Evolutionary conservation across 306 rosid genomes (phyloP).

Genomic region (Dryas octopetala): DNA sequence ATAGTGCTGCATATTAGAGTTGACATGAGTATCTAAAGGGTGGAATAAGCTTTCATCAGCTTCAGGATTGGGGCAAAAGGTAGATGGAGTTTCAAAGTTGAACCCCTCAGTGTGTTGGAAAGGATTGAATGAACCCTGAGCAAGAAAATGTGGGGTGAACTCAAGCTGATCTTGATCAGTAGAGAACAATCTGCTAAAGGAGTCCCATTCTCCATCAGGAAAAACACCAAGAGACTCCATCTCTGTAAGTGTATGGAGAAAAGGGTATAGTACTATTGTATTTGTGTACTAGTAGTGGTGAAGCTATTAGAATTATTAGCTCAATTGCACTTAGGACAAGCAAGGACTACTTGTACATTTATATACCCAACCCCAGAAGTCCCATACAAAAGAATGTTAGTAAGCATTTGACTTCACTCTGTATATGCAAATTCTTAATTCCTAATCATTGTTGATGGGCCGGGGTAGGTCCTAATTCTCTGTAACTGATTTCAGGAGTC

Average conservation of each 20-base stretch:
- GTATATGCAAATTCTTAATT: constrained; percentile 28
- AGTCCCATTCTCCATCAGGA: constrained; percentile 72
- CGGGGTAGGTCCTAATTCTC: constrained; percentile 46
- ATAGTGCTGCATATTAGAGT: constrained; percentile 45
- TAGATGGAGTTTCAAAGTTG: constrained; percentile 31
- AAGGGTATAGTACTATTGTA: constrained; percentile 3
- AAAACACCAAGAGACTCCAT: constrained; percentile 74
- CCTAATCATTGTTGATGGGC: constrained; percentile 42
- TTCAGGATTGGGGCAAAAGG: constrained; percentile 26
- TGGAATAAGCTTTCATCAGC: constrained; percentile 40
- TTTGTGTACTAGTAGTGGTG: constrained; percentile 9
- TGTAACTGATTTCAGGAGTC: constrained; percentile 64
- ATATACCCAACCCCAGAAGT: constrained; percentile 29
- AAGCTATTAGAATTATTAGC: constrained; percentile 19
- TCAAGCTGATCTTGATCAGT: constrained; percentile 37
- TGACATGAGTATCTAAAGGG: constrained; percentile 38
- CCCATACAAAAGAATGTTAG: constrained; percentile 29
- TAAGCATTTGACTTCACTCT: constrained; percentile 53
- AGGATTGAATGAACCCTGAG: constrained; percentile 38
- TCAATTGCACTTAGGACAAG: constrained; percentile 32
- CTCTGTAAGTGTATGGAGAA: constrained; percentile 10
- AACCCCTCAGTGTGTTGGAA: constrained; percentile 39
- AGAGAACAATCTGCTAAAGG: constrained; percentile 45
- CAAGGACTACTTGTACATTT: constrained; percentile 23
- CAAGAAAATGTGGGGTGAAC: constrained; percentile 46